A percentile compares a stretch with the other conserved stretches of the same genome.
phyloP scores from a whole-genome alignment of 2,329 filamentous ascomycete species.

The Lachnellula occidentalis region DNA sequence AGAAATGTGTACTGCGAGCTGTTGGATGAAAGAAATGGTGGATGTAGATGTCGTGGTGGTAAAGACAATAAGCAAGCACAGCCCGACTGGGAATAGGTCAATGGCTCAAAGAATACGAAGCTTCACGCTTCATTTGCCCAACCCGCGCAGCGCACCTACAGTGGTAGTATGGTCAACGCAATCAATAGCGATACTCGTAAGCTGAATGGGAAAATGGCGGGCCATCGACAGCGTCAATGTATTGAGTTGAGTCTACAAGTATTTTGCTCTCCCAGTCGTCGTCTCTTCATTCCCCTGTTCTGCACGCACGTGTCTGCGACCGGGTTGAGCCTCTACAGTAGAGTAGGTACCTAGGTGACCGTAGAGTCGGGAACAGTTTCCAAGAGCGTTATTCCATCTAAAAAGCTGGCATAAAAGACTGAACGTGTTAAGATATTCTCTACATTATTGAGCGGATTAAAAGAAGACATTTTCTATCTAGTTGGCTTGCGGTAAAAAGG shows the following conservation, averaged over 20 bases:
- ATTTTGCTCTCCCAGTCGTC: background rate
- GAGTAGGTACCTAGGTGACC: too few relatives aligned
- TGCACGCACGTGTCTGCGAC: background rate
- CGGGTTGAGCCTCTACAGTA: background rate
- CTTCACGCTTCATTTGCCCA: background rate
- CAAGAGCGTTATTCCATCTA: background rate
- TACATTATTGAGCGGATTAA: too few relatives aligned
- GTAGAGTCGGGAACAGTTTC: background rate
- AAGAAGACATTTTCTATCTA: too few relatives aligned
- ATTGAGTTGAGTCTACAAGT: background rate
- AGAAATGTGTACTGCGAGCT: background rate
- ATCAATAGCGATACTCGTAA: background rate
- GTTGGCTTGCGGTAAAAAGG: too few relatives aligned
- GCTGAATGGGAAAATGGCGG: background rate
- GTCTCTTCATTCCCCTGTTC: background rate
- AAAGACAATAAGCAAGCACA: slow-evolving; percentile 8
- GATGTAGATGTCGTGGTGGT: background rate
- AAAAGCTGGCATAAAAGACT: too few relatives aligned
- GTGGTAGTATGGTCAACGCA: background rate
- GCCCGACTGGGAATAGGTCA: slow-evolving; percentile 10
- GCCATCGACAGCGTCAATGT: background rate
- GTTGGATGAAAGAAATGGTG: background rate
- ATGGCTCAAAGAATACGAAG: slow-evolving; percentile 3
- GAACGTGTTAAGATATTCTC: too few relatives aligned
- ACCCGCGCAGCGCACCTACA: background rate